A percentile compares a stretch with the other conserved stretches of the same genome.
Evolutionary conservation across 2,329 filamentous ascomycete genomes (phyloP).

Genomic region (Chrysoporthe puriensis): DNA sequence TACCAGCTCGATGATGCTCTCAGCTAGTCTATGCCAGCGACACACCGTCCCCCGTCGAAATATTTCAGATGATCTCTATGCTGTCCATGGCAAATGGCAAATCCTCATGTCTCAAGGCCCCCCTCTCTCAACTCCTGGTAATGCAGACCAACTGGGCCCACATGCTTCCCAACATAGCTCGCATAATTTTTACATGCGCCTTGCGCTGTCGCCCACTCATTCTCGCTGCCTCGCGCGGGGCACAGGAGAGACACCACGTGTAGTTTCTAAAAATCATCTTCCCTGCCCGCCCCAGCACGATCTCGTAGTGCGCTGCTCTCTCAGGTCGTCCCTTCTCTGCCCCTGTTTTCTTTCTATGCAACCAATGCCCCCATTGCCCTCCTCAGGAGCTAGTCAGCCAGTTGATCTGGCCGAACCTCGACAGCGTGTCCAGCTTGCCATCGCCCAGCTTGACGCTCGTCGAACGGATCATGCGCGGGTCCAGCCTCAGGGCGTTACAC

Average conservation of each 20-base stretch:
- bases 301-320: not conserved
- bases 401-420: slow-evolving; percentile 52
- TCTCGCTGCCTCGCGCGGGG: not conserved
- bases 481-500: slow-evolving; percentile 74
- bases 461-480: slow-evolving; percentile 88
- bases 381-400: slow-evolving; percentile 44
- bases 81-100: not conserved
- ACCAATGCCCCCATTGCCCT: not conserved
- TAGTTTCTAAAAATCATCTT: not conserved
- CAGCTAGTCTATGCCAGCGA: not conserved
- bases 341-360: not conserved
- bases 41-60: no score
- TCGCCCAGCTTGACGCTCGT: slow-evolving; percentile 85
- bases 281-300: not conserved
- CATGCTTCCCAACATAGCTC: not conserved
- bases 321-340: not conserved
- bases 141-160: not conserved
- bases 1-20: not conserved
- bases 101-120: not conserved
- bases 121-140: not conserved
- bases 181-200: not conserved
- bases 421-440: slow-evolving; percentile 76
- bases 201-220: not conserved
- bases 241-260: not conserved
- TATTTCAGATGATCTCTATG: not conserved